Evolutionary conservation across 2,329 filamentous ascomycete genomes (phyloP).

Genomic region (Paracoccidioides brasiliensis): DNA sequence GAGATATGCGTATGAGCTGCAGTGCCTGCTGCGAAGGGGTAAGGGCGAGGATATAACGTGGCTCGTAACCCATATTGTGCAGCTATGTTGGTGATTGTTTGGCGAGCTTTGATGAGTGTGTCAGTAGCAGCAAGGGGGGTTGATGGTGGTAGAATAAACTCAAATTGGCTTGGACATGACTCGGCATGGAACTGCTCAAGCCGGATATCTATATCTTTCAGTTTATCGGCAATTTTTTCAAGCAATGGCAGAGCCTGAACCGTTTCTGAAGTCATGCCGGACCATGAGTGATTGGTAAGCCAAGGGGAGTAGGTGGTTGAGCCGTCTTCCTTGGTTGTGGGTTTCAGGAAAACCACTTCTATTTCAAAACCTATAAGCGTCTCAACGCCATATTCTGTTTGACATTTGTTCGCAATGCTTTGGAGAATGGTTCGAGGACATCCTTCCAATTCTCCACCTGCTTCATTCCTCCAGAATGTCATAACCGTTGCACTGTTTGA

Average conservation of each 20-base stretch:
- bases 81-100: slow-evolving; percentile 54
- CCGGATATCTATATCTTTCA: slow-evolving; percentile 50
- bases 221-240: slow-evolving; percentile 49
- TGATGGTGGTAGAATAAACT: slow-evolving; percentile 55
- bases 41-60: slow-evolving; percentile 63
- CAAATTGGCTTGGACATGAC: slow-evolving; percentile 60
- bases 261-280: slow-evolving; percentile 49
- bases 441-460: slow-evolving; percentile 38
- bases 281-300: slow-evolving; percentile 59
- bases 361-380: slow-evolving; percentile 70
- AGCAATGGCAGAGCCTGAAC: slow-evolving; percentile 45
- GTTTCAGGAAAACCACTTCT: slow-evolving; percentile 59
- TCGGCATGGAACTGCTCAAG: slow-evolving; percentile 66
- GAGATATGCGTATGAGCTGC: slow-evolving; percentile 60
- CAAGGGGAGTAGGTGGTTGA: slow-evolving; percentile 32
- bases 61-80: slow-evolving; percentile 50
- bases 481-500: slow-evolving; percentile 51
- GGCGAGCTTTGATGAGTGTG: slow-evolving; percentile 54
- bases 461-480: slow-evolving; percentile 49
- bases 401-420: slow-evolving; percentile 40
- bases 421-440: slow-evolving; percentile 57
- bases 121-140: slow-evolving; percentile 57
- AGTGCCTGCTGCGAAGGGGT: slow-evolving; percentile 44
- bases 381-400: slow-evolving; percentile 38
- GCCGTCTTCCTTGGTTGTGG: slow-evolving; percentile 20